These are phyloP conservation scores for Lentinula guzmanii DNA, from an alignment of 768 basidiomycete genomes.

Conservation along the genomic window DNA sequence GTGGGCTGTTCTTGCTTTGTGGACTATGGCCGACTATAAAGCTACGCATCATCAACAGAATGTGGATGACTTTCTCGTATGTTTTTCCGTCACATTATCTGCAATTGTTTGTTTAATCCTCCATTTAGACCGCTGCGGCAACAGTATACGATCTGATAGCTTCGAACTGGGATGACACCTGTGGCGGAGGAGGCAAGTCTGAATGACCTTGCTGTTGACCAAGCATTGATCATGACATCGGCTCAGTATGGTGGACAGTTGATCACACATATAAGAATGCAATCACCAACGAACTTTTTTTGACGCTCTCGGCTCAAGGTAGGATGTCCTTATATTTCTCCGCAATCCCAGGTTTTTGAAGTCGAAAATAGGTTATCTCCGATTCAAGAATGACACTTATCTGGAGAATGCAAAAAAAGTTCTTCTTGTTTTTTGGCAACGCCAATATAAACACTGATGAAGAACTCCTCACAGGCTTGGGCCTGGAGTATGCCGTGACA, in stretches of 20 bases:
- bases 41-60: conserved; percentile 26
- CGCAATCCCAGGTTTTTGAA: not conserved
- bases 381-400: conserved; percentile 29
- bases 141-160: conserved; percentile 47
- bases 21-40: conserved; percentile 55
- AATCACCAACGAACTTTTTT: conserved; percentile 53
- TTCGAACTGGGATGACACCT: conserved; percentile 42
- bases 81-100: not conserved
- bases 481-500: conserved; percentile 25
- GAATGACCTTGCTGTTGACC: not conserved
- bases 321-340: not conserved
- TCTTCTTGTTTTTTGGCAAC: conserved; percentile 10
- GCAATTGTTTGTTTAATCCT: not conserved
- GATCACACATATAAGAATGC: conserved; percentile 55
- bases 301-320: conserved; percentile 37
- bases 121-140: conserved; percentile 34
- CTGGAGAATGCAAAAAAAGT: conserved; percentile 45
- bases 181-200: conserved; percentile 44
- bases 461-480: conserved; percentile 17
- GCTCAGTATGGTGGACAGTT: conserved; percentile 51
- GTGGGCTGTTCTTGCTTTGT: conserved; percentile 52
- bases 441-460: not conserved
- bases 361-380: conserved; percentile 28
- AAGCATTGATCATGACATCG: not conserved
- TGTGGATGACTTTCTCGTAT: conserved; percentile 20